Percentiles rank a stretch among this genome's conserved stretches.
phyloP scores from a whole-genome alignment of 805 yeast genomes.

The Suhomyces pyralidae region DNA sequence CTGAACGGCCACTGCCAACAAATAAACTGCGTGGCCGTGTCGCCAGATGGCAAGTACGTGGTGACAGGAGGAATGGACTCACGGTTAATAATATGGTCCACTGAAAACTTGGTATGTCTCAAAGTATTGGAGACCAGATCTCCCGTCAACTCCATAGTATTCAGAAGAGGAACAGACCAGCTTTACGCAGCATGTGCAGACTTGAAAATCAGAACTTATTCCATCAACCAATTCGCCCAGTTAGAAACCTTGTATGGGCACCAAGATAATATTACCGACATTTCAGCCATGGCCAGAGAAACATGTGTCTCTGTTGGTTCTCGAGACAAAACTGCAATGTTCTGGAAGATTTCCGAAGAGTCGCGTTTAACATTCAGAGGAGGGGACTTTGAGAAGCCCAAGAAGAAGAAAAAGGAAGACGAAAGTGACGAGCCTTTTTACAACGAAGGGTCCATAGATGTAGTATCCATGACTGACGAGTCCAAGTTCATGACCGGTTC shows the following conservation, averaged over 20 bases:
- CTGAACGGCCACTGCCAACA: conserved; percentile 75
- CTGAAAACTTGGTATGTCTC: conserved; percentile 70
- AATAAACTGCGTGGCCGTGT: conserved; percentile 74
- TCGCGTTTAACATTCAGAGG: conserved; percentile 91
- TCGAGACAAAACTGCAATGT: conserved; percentile 90
- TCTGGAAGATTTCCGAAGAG: conserved; percentile 97
- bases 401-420: conserved; percentile 29
- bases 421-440: conserved; percentile 33
- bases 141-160: conserved; percentile 66
- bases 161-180: conserved; percentile 79
- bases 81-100: conserved; percentile 80
- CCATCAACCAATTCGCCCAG: conserved; percentile 82
- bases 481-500: conserved; percentile 92
- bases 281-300: conserved; percentile 78
- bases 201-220: conserved; percentile 81
- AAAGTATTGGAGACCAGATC: conserved; percentile 79
- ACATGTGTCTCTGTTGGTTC: conserved; percentile 95
- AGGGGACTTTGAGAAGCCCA: conserved; percentile 60
- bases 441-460: conserved; percentile 86
- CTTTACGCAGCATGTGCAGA: conserved; percentile 92
- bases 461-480: conserved; percentile 88
- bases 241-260: conserved; percentile 92
- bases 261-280: conserved; percentile 83
- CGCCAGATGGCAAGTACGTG: conserved; percentile 82
- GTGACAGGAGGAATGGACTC: conserved; percentile 90